Conservation (phyloP, 1,284 basidiomycete species). For the Trametes pubescens region DNA sequence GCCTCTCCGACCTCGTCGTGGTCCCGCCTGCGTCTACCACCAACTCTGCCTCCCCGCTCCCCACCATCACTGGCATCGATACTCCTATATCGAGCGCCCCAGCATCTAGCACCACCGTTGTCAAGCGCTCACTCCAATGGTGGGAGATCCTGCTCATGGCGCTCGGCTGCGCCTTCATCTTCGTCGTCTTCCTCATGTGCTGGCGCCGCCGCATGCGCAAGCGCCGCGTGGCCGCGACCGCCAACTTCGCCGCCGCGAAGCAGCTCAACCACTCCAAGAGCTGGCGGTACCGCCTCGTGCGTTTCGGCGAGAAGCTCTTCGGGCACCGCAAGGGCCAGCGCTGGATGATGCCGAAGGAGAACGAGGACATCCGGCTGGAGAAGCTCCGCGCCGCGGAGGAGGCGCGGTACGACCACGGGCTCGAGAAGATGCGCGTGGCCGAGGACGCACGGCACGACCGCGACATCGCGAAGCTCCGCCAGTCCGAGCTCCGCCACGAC, state of each 20-base stretch:
- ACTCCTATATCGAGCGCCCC: constrained; percentile 51
- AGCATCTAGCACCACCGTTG: constrained; percentile 34
- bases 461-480: constrained; percentile 56
- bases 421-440: constrained; percentile 58
- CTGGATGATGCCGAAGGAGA: constrained; percentile 38
- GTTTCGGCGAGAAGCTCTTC: constrained; percentile 66
- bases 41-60: constrained; percentile 54
- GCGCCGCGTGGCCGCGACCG: constrained; percentile 69
- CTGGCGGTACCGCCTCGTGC: constrained; percentile 64
- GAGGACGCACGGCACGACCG: constrained; percentile 59
- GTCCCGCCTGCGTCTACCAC: constrained; percentile 58
- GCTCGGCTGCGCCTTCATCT: constrained; percentile 80
- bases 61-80: constrained; percentile 62
- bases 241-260: constrained; percentile 68
- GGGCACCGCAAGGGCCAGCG: constrained; percentile 51
- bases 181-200: constrained; percentile 66
- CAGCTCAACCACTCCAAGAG: constrained; percentile 52
- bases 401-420: constrained; percentile 54
- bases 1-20: constrained; percentile 77
- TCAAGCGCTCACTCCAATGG: constrained; percentile 59
- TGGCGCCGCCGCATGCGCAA: constrained; percentile 76
- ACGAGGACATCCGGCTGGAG: constrained; percentile 52
- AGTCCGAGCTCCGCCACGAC: constrained; percentile 55
- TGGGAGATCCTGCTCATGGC: constrained; percentile 87
- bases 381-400: constrained; percentile 57